Evolutionary conservation across 306 rosid species (phyloP).

Genomic region (Carpinus viminea): DNA sequence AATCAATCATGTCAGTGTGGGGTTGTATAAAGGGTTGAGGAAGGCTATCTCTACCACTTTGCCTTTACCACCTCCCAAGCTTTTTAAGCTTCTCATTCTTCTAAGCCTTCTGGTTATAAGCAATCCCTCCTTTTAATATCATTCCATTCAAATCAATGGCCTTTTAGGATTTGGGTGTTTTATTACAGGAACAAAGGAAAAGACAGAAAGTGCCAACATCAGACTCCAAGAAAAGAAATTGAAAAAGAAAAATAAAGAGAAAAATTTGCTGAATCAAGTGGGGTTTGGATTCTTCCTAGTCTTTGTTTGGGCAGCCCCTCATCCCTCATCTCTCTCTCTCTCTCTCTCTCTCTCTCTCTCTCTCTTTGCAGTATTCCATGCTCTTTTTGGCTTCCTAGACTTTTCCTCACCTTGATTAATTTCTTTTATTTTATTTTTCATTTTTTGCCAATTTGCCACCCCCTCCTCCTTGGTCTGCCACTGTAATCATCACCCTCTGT

Average conservation of each 20-base stretch:
- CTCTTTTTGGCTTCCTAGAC: conserved; percentile 23
- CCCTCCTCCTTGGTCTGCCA: conserved; percentile 34
- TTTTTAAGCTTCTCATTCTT: conserved; percentile 30
- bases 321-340: conserved; percentile 28
- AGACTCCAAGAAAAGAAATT: conserved; percentile 16
- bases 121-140: conserved; percentile 24
- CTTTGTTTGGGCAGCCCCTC: conserved; percentile 40
- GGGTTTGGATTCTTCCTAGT: conserved; percentile 40
- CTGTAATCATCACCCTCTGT: conserved; percentile 49
- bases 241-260: conserved; percentile 12
- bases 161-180: conserved; percentile 73
- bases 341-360: conserved; percentile 36
- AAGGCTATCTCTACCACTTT: conserved; percentile 20
- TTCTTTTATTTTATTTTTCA: conserved; percentile 3
- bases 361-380: conserved; percentile 28
- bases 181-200: conserved; percentile 45
- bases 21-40: conserved; percentile 28
- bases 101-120: conserved; percentile 17
- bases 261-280: conserved; percentile 34
- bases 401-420: conserved; percentile 29
- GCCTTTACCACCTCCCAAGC: conserved; percentile 35
- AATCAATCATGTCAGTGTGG: conserved; percentile 58
- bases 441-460: conserved; percentile 35
- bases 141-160: conserved; percentile 39
- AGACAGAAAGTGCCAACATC: conserved; percentile 52